Conservation (phyloP, 768 basidiomycete species). For the Lactarius psammicola region DNA sequence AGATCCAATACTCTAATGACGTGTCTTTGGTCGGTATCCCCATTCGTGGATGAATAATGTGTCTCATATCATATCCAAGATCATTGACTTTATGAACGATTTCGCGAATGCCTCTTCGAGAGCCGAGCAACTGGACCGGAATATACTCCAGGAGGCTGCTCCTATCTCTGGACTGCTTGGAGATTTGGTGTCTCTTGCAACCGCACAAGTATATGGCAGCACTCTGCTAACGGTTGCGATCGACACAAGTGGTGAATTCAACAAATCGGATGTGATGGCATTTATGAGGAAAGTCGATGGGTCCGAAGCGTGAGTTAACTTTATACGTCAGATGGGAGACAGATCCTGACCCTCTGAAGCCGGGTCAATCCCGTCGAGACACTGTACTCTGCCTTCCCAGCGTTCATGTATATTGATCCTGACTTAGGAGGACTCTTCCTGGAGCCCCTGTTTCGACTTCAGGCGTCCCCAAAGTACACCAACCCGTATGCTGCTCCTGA, state of each 20-base stretch:
- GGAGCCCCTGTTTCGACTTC: slow-evolving; percentile 29
- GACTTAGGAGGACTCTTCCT: slow-evolving; percentile 39
- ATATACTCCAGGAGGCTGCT: slow-evolving; percentile 47
- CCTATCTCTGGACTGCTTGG: slow-evolving; percentile 52
- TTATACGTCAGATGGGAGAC: neutral
- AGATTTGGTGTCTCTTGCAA: slow-evolving; percentile 49
- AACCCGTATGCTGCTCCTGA: slow-evolving; percentile 26
- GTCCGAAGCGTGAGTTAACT: slow-evolving; percentile 38
- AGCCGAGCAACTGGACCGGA: slow-evolving; percentile 47
- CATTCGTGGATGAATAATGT: neutral
- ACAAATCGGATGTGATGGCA: slow-evolving; percentile 49
- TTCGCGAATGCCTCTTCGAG: slow-evolving; percentile 44
- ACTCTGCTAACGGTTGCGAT: slow-evolving; percentile 55
- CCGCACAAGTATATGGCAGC: slow-evolving; percentile 52
- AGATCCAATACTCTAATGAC: slow-evolving; percentile 36
- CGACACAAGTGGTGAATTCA: slow-evolving; percentile 46
- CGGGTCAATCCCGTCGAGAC: slow-evolving; percentile 54
- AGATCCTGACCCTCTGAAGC: slow-evolving; percentile 10
- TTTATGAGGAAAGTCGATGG: slow-evolving; percentile 43
- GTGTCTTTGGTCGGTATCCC: slow-evolving; percentile 30
- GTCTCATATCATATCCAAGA: slow-evolving; percentile 34
- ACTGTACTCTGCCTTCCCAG: slow-evolving; percentile 48
- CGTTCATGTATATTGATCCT: slow-evolving; percentile 55
- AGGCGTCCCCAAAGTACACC: slow-evolving; percentile 23
- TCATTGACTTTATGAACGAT: slow-evolving; percentile 44